Conservation (phyloP, 805 yeast genomes). For the Candida quercuum region DNA sequence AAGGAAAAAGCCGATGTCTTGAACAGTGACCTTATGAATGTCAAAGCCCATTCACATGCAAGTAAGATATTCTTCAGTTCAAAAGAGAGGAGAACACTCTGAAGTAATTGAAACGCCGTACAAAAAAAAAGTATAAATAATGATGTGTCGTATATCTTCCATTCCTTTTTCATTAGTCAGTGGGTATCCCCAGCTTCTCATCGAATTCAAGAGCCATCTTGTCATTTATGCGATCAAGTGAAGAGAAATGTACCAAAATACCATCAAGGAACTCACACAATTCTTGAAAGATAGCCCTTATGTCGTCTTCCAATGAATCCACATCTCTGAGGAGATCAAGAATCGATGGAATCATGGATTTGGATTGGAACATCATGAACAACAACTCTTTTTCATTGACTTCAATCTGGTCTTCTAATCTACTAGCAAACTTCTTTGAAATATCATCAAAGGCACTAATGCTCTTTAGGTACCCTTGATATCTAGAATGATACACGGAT, state of each 20-base stretch:
- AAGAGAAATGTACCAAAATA: neutral
- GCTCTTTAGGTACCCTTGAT: slow-evolving; percentile 1
- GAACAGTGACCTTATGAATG: no score
- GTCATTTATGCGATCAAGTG: no score
- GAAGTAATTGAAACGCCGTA: no score
- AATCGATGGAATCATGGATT: slow-evolving; percentile 4
- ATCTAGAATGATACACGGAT: slow-evolving; percentile 2
- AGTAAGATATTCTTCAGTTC: no score
- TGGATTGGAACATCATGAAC: slow-evolving; percentile 3
- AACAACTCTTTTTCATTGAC: slow-evolving; percentile 8
- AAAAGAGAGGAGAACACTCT: no score
- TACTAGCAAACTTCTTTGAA: slow-evolving; percentile 6
- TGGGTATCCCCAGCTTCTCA: neutral
- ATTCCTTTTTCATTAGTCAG: no score
- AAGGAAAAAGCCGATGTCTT: no score
- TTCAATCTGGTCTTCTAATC: slow-evolving; percentile 6
- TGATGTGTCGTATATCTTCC: no score
- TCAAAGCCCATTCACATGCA: no score
- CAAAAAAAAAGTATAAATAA: no score
- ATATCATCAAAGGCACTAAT: slow-evolving; percentile 7
- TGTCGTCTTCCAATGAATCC: slow-evolving; percentile 8
- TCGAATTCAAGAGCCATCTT: no score
- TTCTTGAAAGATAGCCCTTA: slow-evolving; percentile 3
- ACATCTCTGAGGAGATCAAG: slow-evolving; percentile 9
- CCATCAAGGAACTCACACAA: slow-evolving; percentile 5